Percentiles rank a stretch among this genome's conserved stretches.
phyloP scores from a whole-genome alignment of 305 asterid species.

The Solanum aculeatissimum region DNA sequence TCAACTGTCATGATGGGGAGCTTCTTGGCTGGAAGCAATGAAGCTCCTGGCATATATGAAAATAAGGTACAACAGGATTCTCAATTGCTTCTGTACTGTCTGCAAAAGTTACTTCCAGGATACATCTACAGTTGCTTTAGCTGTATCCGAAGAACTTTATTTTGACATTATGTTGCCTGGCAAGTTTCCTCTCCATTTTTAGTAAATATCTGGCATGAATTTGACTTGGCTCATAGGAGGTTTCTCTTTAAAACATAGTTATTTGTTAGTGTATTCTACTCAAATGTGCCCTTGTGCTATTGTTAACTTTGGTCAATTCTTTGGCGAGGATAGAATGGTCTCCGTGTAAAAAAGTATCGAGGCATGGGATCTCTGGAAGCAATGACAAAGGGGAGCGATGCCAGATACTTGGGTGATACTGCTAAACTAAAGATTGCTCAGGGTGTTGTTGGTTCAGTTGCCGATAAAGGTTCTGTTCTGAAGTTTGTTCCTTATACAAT shows the following conservation, averaged over 20 bases:
- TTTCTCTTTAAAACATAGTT: background rate
- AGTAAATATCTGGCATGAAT: background rate
- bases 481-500: slow-evolving; percentile 81
- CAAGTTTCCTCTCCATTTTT: background rate
- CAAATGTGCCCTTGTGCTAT: background rate
- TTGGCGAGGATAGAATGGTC: slow-evolving; percentile 29
- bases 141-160: background rate
- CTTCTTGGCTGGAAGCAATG: slow-evolving; percentile 88
- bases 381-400: slow-evolving; percentile 91
- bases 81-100: background rate
- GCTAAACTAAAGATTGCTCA: slow-evolving; percentile 89
- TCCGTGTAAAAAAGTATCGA: slow-evolving; percentile 72
- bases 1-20: slow-evolving; percentile 99
- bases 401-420: slow-evolving; percentile 84
- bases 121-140: background rate
- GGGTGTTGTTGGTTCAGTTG: slow-evolving; percentile 96
- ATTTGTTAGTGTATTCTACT: background rate
- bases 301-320: background rate
- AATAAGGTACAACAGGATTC: slow-evolving; percentile 34
- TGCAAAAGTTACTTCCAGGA: background rate
- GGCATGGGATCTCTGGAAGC: slow-evolving; percentile 99
- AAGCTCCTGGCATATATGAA: slow-evolving; percentile 80
- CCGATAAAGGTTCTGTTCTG: slow-evolving; percentile 79
- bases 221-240: background rate
- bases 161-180: background rate